These are phyloP conservation scores for Nakazawaea sp. DNA, from an alignment of 805 yeast species.

Conservation along the genomic window DNA sequence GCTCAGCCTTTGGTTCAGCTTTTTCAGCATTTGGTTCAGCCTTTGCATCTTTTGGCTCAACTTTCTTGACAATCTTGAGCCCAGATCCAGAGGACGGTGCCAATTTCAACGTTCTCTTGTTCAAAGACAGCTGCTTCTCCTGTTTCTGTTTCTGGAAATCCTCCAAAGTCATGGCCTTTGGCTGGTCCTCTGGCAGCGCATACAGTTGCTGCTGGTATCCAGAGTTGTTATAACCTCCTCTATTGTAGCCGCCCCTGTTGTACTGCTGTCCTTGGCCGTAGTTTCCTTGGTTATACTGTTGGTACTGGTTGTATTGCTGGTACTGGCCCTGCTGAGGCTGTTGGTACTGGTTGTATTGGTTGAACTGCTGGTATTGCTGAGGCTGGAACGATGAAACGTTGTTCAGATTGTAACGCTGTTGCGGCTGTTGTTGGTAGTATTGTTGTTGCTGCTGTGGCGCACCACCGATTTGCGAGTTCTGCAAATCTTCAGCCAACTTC, in stretches of 20 bases:
- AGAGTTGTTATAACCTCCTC: conserved; percentile 22
- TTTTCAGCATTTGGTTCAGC: conserved; percentile 15
- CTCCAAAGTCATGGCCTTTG: conserved; percentile 67
- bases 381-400: conserved; percentile 45
- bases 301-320: conserved; percentile 20
- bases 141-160: conserved; percentile 71
- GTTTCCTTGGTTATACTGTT: conserved; percentile 21
- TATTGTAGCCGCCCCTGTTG: conserved; percentile 17
- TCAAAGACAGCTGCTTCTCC: conserved; percentile 31
- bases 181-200: conserved; percentile 21
- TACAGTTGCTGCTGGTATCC: conserved; percentile 12
- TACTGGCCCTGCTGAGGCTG: conserved; percentile 18
- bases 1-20: conserved; percentile 12
- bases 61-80: conserved; percentile 51
- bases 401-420: conserved; percentile 41
- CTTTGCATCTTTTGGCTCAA: conserved; percentile 23
- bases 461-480: conserved; percentile 18
- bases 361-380: conserved; percentile 22
- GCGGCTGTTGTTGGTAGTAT: conserved; percentile 28
- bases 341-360: conserved; percentile 22
- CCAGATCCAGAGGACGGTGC: conserved; percentile 47
- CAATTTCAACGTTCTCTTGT: conserved; percentile 61
- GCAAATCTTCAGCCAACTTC: conserved; percentile 23
- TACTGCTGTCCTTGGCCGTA: conserved; percentile 17
- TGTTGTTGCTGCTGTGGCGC: conserved; percentile 26